Base-by-base conservation (phyloP, 257 asterid genomes). In the Rehmannia glutinosa region DNA sequence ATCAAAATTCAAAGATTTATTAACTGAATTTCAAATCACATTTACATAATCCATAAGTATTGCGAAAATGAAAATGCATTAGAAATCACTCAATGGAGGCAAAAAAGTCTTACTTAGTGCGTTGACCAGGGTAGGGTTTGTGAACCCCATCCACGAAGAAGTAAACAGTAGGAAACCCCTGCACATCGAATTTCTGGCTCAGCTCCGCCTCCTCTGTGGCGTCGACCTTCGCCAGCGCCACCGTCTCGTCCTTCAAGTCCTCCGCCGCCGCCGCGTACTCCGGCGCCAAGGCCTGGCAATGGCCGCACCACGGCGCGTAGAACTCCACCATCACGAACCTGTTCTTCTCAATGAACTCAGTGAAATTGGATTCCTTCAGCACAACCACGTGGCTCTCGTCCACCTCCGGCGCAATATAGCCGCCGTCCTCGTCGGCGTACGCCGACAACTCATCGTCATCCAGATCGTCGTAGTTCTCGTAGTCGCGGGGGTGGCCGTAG, bases 241-340 rank as follows among this genome's bases (percentile, higher is more conserved):
- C 96, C 38, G 70, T 81, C 64, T 81, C 97, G 39, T 65, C 81
- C 81, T 86, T 92, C 80, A 92, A 78, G 74, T 87, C 95, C 66
- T 83, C 71, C 30, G 96, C 97, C 0, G 95, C 97, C 2, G 85
- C 88, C 0, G 95, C 97, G 46, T 86, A 92, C 77, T 92, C 97
- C 33, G 97, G 96, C 71, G 89, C 91, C 72, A 92, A 60, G 0
- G 89, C 82, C 81, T 84, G 81, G 68, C 97, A 90, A 61, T 90
- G 92, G 4, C 95, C 96, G 70, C 97, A 87, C 98, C 98, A 92
- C 60, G 97, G 95, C 35, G 97, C 97, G 74, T 92, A 92, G 69
- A 92, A 92, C 49, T 84, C 89, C 80, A 92, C 95, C 96, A 92
- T 81, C 72, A 84, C 96, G 62, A 74, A 92, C 80, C 77, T 81